Base-by-base conservation (phyloP, 495 filamentous ascomycete genomes). In the Aeminium ludgeri region DNA sequence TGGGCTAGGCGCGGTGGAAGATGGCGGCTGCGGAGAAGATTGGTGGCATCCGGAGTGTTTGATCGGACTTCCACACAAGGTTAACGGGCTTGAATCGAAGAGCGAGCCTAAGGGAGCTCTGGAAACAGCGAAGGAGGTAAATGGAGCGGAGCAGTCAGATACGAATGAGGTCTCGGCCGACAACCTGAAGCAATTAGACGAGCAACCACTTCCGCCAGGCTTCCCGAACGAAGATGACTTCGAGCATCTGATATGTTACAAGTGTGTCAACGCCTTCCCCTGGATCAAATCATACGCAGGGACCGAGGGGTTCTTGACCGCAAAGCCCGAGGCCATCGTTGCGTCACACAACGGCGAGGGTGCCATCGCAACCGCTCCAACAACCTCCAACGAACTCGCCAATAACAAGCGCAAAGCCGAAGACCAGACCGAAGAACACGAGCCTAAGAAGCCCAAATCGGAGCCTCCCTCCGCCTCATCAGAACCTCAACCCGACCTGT, bases 31-130 rank as follows among this genome's bases (percentile, higher is more conserved):
- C 61, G 86, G 89, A 3, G 91, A 99, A 63, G 91, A 99, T 58
- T 99, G 91, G 91, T 99, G 85, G 69, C 91, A 99, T 65, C 86
- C 89, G 11, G 82, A 86, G 42, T 99, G 91, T 55, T 59, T 99
- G 10, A 74, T 94, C 37, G 89, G 91, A 7, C 56, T 87, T 10
- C 70, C 76, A 2, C 65, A 72, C 47, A 57, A 67, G 61, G 23
- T 8, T 8, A 8, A 4, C 8, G 23, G 23, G 8, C 23, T 4
- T 3, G 4, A 3, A 25, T 8, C 23, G 3, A 45, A 67, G 67
- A 49, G 66, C 56, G 68, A 57, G 52, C 43, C 39, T 57, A 30
- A 53, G 56, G 44, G 43, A 2, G 8, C 40, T 3, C 29, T 50
- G n/a, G 51, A 40, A 28, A 50, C 41, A 2, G 39, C 43, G 20